Percentiles rank a stretch among this genome's conserved stretches.
phyloP scores from a whole-genome alignment of 441 rosid genomes.

The Capsella rubella region DNA sequence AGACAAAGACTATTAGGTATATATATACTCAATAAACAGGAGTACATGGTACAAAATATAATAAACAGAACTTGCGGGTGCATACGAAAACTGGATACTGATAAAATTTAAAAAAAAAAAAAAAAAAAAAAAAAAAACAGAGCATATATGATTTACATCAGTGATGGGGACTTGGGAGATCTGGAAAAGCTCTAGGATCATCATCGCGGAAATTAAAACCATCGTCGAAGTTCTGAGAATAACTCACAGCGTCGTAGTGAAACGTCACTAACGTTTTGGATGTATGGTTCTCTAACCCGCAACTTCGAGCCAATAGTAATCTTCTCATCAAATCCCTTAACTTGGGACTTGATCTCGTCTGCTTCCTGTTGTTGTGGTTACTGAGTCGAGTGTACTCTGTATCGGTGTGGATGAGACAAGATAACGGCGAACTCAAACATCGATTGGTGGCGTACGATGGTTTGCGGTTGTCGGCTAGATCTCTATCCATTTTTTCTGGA shows the following conservation, averaged over 20 bases:
- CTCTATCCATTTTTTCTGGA: slow-evolving; percentile 50
- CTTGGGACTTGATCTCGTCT: slow-evolving; percentile 41
- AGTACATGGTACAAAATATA: neutral
- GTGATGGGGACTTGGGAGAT: slow-evolving; percentile 5
- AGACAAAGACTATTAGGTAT: neutral
- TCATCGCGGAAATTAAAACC: slow-evolving; percentile 44
- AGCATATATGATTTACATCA: neutral
- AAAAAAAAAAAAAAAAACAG: neutral
- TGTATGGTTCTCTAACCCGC: slow-evolving; percentile 42
- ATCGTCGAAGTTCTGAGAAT: slow-evolving; percentile 80
- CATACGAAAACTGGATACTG: neutral
- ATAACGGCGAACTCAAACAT: slow-evolving; percentile 54
- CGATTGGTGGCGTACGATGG: slow-evolving; percentile 45
- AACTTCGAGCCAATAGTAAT: slow-evolving; percentile 55
- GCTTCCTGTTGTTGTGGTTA: slow-evolving; percentile 26
- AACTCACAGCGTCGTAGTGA: slow-evolving; percentile 79
- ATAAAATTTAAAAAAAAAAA: neutral
- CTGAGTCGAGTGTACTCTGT: slow-evolving; percentile 57
- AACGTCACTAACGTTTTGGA: slow-evolving; percentile 58
- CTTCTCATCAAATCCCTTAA: slow-evolving; percentile 62
- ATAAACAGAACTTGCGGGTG: neutral
- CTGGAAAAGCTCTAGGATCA: slow-evolving; percentile 31
- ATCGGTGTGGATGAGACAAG: slow-evolving; percentile 57
- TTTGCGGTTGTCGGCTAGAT: slow-evolving; percentile 44
- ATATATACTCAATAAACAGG: neutral